A percentile compares a stretch with the other conserved stretches of the same genome.
Evolutionary conservation across 163 green algal species (phyloP).

Genomic region (Volvox carteri): DNA sequence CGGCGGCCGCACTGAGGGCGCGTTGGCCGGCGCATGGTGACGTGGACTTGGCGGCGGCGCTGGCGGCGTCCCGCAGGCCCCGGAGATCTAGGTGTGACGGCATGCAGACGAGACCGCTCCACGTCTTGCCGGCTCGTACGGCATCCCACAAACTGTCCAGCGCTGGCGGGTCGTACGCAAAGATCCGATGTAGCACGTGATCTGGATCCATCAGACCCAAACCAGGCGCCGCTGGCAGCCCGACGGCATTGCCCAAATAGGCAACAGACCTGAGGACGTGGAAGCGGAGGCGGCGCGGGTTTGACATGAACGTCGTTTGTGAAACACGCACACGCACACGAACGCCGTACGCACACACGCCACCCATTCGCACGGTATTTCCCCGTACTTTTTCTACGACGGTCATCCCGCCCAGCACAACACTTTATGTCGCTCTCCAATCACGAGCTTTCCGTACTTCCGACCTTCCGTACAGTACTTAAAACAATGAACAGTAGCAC

Average conservation of each 20-base stretch:
- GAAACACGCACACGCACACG: not conserved
- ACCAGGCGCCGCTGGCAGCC: not conserved
- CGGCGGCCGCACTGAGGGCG: not conserved
- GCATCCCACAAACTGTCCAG: conserved; percentile 49
- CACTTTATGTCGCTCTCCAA: too few species aligned
- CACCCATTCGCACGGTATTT: too few species aligned
- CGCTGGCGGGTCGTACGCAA: conserved; percentile 5
- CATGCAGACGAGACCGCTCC: conserved; percentile 50
- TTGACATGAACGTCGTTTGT: not conserved
- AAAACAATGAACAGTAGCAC: too few species aligned
- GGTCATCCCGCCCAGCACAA: too few species aligned
- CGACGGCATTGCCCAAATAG: conserved; percentile 29
- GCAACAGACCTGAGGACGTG: conserved; percentile 29
- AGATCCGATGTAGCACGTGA: conserved; percentile 28
- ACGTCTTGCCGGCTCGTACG: conserved; percentile 15
- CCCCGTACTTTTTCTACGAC: too few species aligned
- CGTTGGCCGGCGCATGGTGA: too few species aligned
- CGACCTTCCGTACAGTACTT: too few species aligned
- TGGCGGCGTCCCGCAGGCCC: not conserved
- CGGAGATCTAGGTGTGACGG: conserved; percentile 13
- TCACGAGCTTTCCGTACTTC: too few species aligned
- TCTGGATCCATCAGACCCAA: not conserved
- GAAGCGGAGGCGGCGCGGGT: not conserved
- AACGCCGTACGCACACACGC: not conserved
- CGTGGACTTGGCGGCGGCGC: not conserved